Percentiles rank a stretch among this genome's conserved stretches.
phyloP scores from a whole-genome alignment of 1,284 basidiomycete species.

The Pseudozyma flocculosa region DNA sequence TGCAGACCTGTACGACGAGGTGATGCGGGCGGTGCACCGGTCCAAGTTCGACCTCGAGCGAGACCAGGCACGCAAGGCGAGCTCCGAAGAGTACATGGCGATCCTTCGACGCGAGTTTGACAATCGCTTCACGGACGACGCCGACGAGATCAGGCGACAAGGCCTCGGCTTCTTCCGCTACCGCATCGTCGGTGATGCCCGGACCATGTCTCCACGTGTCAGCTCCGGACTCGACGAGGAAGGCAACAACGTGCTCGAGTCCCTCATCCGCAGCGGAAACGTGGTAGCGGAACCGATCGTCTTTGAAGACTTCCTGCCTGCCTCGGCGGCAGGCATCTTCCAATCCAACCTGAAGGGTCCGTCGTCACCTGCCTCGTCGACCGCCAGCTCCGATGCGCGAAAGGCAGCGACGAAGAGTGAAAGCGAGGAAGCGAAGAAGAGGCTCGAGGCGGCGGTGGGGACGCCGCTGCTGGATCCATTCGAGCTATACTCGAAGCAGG shows the following conservation, averaged over 20 bases:
- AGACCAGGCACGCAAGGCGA: constrained; percentile 14
- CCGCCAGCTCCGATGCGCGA: too few relatives aligned
- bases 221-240: background rate
- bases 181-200: constrained; percentile 12
- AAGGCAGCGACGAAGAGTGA: background rate
- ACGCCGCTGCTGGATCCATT: constrained; percentile 27
- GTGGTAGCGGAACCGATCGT: constrained; percentile 57
- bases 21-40: constrained; percentile 43
- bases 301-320: constrained; percentile 61
- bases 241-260: constrained; percentile 11
- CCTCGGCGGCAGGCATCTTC: constrained; percentile 61
- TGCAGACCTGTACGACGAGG: constrained; percentile 19
- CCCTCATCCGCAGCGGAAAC: constrained; percentile 50
- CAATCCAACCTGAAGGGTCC: constrained; percentile 51
- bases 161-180: constrained; percentile 44
- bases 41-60: constrained; percentile 49
- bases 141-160: constrained; percentile 53
- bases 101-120: constrained; percentile 41
- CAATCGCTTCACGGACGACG: constrained; percentile 55
- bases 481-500: constrained; percentile 21
- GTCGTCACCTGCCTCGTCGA: background rate
- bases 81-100: constrained; percentile 27
- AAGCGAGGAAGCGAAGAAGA: constrained; percentile 2
- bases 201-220: constrained; percentile 1
- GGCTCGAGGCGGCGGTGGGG: constrained; percentile 17